A percentile compares a stretch with the other conserved stretches of the same genome.
Conservation (phyloP, 352 stramenopile species). For the Pythium utonaiense region DNA sequence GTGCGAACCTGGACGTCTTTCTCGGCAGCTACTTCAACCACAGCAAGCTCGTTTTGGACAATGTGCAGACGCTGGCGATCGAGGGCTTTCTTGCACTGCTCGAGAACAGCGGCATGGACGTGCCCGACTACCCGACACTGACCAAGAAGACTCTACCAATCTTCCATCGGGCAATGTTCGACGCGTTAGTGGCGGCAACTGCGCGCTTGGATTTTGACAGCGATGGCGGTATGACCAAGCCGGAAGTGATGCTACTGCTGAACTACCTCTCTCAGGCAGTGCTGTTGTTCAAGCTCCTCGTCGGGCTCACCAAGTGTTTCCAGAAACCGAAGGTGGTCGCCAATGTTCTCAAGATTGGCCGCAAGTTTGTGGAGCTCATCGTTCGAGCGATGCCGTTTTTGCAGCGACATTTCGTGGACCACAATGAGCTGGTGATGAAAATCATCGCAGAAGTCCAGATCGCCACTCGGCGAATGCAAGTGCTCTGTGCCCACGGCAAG, state of each 20-base stretch:
- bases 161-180: conserved; percentile 49
- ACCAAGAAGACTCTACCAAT: conserved; percentile 48
- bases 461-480: conserved; percentile 54
- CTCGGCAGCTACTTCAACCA: conserved; percentile 38
- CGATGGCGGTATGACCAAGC: background rate
- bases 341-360: conserved; percentile 47
- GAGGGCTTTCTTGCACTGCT: conserved; percentile 42
- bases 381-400: conserved; percentile 54
- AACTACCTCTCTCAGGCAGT: conserved; percentile 51
- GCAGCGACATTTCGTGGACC: conserved; percentile 38
- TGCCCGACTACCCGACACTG: conserved; percentile 34
- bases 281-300: conserved; percentile 61
- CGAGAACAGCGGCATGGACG: conserved; percentile 24
- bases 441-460: conserved; percentile 55
- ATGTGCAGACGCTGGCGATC: conserved; percentile 41
- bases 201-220: conserved; percentile 34
- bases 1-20: conserved; percentile 35
- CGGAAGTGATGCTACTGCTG: conserved; percentile 32
- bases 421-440: conserved; percentile 51
- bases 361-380: conserved; percentile 53
- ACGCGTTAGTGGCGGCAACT: conserved; percentile 36
- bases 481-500: conserved; percentile 62
- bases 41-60: conserved; percentile 37
- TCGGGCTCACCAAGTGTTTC: conserved; percentile 56
- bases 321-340: conserved; percentile 44